Conservation (phyloP, 495 filamentous ascomycete species). For the Xylaria intraflava region DNA sequence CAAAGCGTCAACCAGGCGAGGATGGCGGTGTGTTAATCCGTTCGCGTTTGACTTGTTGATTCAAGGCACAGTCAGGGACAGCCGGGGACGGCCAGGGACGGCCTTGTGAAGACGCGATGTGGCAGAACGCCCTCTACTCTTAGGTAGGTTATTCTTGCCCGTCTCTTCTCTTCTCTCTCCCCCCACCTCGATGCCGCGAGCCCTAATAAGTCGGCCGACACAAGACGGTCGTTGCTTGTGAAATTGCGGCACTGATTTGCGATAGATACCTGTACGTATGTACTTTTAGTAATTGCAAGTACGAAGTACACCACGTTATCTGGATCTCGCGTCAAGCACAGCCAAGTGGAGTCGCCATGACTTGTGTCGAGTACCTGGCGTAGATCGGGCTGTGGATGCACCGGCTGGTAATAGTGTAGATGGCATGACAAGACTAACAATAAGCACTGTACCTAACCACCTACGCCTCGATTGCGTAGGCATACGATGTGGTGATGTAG, state of each 20-base stretch:
- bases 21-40: neutral
- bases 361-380: neutral
- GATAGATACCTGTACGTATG: neutral
- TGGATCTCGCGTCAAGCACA: conserved; percentile 8
- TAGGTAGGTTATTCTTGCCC: neutral
- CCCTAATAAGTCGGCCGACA: neutral
- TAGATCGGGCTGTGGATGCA: neutral
- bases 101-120: neutral
- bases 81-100: no score
- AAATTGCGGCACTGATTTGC: conserved; percentile 3
- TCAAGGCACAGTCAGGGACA: neutral
- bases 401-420: no score
- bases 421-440: neutral
- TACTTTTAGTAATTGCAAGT: no score
- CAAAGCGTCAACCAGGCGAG: neutral
- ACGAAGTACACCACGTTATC: neutral
- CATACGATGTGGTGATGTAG: neutral
- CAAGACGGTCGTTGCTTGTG: neutral
- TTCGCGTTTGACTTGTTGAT: neutral
- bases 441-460: neutral
- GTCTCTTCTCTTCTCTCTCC: neutral
- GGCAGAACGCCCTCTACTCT: neutral
- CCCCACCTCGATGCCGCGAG: neutral
- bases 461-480: neutral
- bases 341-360: neutral